Base-by-base conservation (phyloP, 202 grass and related monocot genomes). In the Brachypodium distachyon region DNA sequence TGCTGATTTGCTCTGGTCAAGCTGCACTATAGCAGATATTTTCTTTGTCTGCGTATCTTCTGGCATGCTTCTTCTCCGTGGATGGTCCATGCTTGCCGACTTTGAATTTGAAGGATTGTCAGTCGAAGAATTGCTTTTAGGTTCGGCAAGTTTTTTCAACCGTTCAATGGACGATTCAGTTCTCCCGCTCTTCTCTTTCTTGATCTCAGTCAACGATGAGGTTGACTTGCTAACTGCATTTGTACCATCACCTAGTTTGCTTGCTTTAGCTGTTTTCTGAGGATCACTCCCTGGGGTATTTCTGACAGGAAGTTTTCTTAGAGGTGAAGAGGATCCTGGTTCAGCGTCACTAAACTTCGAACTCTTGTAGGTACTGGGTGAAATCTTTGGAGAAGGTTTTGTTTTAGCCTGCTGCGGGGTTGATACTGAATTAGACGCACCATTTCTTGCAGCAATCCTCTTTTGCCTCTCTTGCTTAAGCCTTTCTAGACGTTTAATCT, bases 391-490 rank as follows among this genome's bases (percentile, higher is more conserved):
- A 16, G 60, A 77, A 70, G 84, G 78, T 38, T 87, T 93, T 40
- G 62, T 18, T 90, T 92, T 97, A 27, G 66, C 77, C 60, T 88
- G 88, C 25, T 82, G 87, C 7, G 70, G 70, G 33, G 81, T 77
- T 50, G 85, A 77, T 77, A 60, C 23, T 59, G 87, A 43, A 61
- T 82, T 81, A 43, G 87, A 76, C n/a, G 63, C 12, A 38, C 71
- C 71, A 72, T 54, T 85, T 85, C 91, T 92, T 73, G 91, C 56
- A 59, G 96, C 78, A 69, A 99, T 99, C 79, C 96, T 95, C 89
- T 95, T 98, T 83, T 99, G 87, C 80, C 96, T 90, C 80, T 99
- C 91, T 67, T 82, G 70, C 84, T 95, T 99, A 64, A 98, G 86
- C 74, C 61, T 89, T 79, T 93, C 96, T 29, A 99, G 83, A n/a